A percentile compares a stretch with the other conserved stretches of the same genome.
Evolutionary conservation across 805 yeast species (phyloP).

Genomic region (Jamesozyma rosinii): DNA sequence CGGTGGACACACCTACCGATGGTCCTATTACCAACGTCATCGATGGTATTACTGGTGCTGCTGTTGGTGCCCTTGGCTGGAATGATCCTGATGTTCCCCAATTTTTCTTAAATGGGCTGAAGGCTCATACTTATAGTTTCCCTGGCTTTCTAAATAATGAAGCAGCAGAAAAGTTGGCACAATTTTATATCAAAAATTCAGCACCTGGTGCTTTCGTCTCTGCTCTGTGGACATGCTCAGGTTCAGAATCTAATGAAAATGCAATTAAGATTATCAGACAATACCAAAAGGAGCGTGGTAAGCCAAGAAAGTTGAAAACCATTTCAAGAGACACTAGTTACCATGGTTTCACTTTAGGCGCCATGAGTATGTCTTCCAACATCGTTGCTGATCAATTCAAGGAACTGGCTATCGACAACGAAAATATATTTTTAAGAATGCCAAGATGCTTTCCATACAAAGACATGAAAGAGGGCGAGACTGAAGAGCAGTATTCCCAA

Average conservation of each 20-base stretch:
- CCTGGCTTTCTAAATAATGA: slow-evolving; percentile 29
- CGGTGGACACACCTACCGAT: slow-evolving; percentile 33
- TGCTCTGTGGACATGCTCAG: slow-evolving; percentile 47
- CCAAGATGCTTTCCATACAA: slow-evolving; percentile 32
- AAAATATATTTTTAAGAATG: slow-evolving; percentile 22
- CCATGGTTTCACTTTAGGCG: slow-evolving; percentile 43
- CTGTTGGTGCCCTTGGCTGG: slow-evolving; percentile 42
- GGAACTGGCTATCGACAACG: slow-evolving; percentile 5
- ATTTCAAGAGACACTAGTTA: slow-evolving; percentile 39
- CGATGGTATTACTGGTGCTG: slow-evolving; percentile 47
- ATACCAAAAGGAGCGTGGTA: slow-evolving; percentile 38
- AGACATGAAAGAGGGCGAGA: slow-evolving; percentile 28
- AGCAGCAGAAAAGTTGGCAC: slow-evolving; percentile 36
- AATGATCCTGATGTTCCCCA: slow-evolving; percentile 31
- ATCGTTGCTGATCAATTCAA: slow-evolving; percentile 10
- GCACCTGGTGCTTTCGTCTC: slow-evolving; percentile 34
- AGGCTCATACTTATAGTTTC: slow-evolving; percentile 33
- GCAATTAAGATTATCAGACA: slow-evolving; percentile 51
- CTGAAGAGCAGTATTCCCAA: slow-evolving; percentile 34
- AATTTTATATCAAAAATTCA: slow-evolving; percentile 34
- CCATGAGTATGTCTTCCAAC: slow-evolving; percentile 29
- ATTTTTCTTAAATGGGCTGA: slow-evolving; percentile 33
- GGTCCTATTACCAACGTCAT: slow-evolving; percentile 30
- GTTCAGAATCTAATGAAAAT: slow-evolving; percentile 63
- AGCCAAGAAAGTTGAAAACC: slow-evolving; percentile 33